A percentile compares a stretch with the other conserved stretches of the same genome.
These are phyloP conservation scores for Prunus salicina DNA, from an alignment of 306 rosid species.

Conservation along the genomic window DNA sequence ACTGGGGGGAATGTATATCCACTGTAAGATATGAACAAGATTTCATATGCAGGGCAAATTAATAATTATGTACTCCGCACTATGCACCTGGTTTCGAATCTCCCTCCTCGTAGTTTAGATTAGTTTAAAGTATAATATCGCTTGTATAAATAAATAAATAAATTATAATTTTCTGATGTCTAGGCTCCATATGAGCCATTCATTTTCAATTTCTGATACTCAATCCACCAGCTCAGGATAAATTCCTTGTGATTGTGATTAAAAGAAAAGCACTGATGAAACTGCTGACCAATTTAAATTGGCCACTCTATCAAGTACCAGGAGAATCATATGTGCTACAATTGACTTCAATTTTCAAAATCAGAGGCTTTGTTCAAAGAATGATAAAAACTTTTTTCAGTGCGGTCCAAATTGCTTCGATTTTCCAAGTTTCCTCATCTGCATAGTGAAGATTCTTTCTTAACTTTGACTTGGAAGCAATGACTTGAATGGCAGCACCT, in stretches of 20 bases:
- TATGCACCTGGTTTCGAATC: too few species aligned
- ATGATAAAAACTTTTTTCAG: not conserved
- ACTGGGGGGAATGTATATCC: not conserved
- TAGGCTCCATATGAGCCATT: not conserved
- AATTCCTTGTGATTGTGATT: conserved; percentile 10
- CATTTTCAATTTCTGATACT: not conserved
- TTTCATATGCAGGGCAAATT: too few species aligned
- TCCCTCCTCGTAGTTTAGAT: too few species aligned
- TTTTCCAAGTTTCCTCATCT: conserved; percentile 26
- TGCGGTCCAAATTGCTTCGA: conserved; percentile 14
- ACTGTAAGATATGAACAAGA: not conserved
- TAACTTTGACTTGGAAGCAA: conserved; percentile 37
- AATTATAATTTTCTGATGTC: not conserved
- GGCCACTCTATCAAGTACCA: not conserved
- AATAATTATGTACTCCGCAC: too few species aligned
- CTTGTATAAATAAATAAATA: too few species aligned
- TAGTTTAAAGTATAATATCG: too few species aligned
- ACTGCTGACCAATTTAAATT: not conserved
- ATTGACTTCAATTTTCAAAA: conserved; percentile 1
- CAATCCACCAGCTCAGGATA: conserved; percentile 1
- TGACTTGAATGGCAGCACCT: conserved; percentile 9
- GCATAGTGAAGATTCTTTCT: conserved; percentile 8
- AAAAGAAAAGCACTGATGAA: not conserved
- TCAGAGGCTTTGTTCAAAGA: not conserved
- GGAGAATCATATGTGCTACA: not conserved